A percentile compares a stretch with the other conserved stretches of the same genome.
These are phyloP conservation scores for Aegilops speltoides DNA, from an alignment of 176 grass and related monocot species.

Conservation along the genomic window DNA sequence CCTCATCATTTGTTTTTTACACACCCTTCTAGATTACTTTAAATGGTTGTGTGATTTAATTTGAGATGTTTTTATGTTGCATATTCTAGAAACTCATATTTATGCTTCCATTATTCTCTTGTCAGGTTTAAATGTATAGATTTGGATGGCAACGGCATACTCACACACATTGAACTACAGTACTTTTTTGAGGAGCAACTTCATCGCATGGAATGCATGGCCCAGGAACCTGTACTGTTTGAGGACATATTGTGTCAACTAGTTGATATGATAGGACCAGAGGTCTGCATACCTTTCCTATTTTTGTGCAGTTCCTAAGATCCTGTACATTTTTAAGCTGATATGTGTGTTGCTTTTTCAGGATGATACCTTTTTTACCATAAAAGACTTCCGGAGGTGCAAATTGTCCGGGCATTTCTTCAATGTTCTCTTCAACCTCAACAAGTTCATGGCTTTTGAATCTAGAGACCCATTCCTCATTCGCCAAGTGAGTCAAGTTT, in stretches of 20 bases:
- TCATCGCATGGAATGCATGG: slow-evolving; percentile 98
- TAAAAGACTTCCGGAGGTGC: slow-evolving; percentile 74
- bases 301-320: slow-evolving; percentile 12
- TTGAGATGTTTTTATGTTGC: not conserved
- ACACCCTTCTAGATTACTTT: not conserved
- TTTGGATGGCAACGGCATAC: slow-evolving; percentile 85
- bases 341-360: slow-evolving; percentile 36
- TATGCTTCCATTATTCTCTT: slow-evolving; percentile 27
- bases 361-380: slow-evolving; percentile 64
- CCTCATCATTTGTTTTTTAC: not conserved
- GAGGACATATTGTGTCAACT: slow-evolving; percentile 96
- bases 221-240: slow-evolving; percentile 91
- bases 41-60: not conserved
- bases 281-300: slow-evolving; percentile 53
- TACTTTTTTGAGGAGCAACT: slow-evolving; percentile 97
- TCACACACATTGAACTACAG: slow-evolving; percentile 88
- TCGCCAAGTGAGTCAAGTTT: slow-evolving; percentile 70
- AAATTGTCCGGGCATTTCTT: slow-evolving; percentile 89
- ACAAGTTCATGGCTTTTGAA: slow-evolving; percentile 97
- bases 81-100: slow-evolving; percentile 18
- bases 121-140: slow-evolving; percentile 95
- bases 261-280: slow-evolving; percentile 88
- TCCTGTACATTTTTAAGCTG: slow-evolving; percentile 27
- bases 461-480: slow-evolving; percentile 96
- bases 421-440: slow-evolving; percentile 96